A percentile compares a stretch with the other conserved stretches of the same genome.
phyloP scores from a whole-genome alignment of 2,329 filamentous ascomycete species.

The Tolypocladium nubicola region DNA sequence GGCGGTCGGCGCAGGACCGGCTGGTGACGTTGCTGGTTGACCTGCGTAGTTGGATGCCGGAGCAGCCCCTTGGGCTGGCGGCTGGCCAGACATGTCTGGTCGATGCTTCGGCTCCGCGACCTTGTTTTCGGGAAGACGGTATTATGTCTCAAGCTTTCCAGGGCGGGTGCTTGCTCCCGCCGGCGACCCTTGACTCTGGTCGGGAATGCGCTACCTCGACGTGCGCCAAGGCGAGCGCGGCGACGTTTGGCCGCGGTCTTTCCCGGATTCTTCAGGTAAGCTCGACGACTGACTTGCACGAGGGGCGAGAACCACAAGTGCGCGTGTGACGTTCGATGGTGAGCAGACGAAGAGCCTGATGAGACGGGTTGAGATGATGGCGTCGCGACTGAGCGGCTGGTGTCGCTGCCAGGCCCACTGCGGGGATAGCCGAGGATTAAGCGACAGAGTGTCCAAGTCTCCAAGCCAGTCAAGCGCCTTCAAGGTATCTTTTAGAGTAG shows the following conservation, averaged over 20 bases:
- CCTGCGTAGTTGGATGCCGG: conserved; percentile 19
- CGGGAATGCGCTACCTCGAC: background rate
- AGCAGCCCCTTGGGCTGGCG: conserved; percentile 17
- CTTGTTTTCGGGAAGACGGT: background rate
- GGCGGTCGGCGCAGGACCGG: conserved; percentile 17
- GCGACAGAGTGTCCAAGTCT: background rate
- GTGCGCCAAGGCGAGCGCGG: background rate
- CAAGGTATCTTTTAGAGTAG: background rate
- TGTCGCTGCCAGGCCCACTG: background rate
- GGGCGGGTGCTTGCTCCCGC: background rate
- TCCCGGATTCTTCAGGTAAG: background rate
- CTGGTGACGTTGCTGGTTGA: conserved; percentile 22
- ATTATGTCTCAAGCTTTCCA: background rate
- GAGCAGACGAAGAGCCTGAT: background rate
- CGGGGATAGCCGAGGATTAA: background rate
- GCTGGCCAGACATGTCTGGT: conserved; percentile 22
- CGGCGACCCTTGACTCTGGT: background rate
- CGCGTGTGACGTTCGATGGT: background rate
- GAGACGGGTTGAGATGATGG: background rate
- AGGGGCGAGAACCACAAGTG: background rate
- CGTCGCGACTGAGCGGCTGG: background rate
- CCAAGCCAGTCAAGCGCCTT: background rate
- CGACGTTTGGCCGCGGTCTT: background rate
- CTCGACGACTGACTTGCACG: background rate
- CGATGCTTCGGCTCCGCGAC: background rate